Evolutionary conservation across 1,139 yeast genomes (phyloP).

Genomic region (Yamadazyma oceani): DNA sequence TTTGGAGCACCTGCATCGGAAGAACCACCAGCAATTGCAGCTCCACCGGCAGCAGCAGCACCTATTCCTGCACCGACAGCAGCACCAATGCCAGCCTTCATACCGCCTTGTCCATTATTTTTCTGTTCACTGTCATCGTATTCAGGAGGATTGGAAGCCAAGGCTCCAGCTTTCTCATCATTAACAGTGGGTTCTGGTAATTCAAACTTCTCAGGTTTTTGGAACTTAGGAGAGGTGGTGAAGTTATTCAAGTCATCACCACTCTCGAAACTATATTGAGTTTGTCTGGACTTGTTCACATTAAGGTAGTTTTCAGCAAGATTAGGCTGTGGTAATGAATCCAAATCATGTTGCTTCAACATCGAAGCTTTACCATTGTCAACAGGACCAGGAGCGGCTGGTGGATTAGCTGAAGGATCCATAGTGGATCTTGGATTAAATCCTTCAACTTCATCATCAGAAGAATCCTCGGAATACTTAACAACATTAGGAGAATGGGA

Average conservation of each 20-base stretch:
- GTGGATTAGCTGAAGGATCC: constrained; percentile 1
- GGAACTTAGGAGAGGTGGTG: constrained; percentile 26
- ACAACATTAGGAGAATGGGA: constrained; percentile 29
- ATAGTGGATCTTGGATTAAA: background rate
- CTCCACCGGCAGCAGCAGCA: constrained; percentile 11
- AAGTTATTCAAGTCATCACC: constrained; percentile 42
- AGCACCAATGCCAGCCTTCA: background rate
- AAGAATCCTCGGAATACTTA: constrained; percentile 23
- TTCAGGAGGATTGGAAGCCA: constrained; percentile 2
- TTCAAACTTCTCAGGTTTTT: constrained; percentile 16
- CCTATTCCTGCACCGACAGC: constrained; percentile 6
- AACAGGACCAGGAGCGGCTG: background rate
- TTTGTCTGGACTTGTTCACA: constrained; percentile 17
- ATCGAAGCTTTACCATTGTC: constrained; percentile 24
- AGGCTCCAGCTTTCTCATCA: constrained; percentile 4
- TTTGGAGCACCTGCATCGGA: constrained; percentile 2
- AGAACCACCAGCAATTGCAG: constrained; percentile 5
- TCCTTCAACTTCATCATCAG: constrained; percentile 22
- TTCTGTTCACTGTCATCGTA: background rate
- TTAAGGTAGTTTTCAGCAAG: constrained; percentile 6
- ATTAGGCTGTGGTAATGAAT: constrained; percentile 9
- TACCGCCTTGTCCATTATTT: background rate
- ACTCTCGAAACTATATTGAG: constrained; percentile 40
- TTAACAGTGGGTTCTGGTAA: constrained; percentile 22
- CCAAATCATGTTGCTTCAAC: constrained; percentile 35